Evolutionary conservation across 805 yeast genomes (phyloP), one percentile per base, ranked within the genome.

Genomic region (Monosporozyma yasuniensis): DNA sequence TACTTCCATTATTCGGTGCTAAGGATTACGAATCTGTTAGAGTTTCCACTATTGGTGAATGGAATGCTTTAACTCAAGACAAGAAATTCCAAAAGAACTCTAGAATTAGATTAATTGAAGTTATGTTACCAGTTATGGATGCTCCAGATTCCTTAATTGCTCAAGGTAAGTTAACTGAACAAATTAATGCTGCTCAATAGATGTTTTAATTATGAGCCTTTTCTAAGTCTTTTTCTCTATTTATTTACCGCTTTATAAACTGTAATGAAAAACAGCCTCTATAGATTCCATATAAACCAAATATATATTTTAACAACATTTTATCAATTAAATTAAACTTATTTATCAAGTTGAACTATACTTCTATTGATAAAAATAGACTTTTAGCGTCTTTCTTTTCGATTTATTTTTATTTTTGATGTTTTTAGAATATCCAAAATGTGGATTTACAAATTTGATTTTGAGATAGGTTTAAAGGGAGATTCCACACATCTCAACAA

Each of bases 71-170:
- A 56, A 75, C 78, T 53, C 59, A 61, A 18, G 73, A 72, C 61
- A 56, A 65, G 44, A 71, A 60, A n/a, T 81, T 82, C 67, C 70
- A 75, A 56, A 68, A 68, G 56, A 76, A 78, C 64, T 72, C 76
- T 54, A 80, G 74, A 69, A 77, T 80, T 58, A 76, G 87, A 72
- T 60, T 82, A 68, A 71, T 82, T 52, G 88, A 82, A 69, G 73
- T 82, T 44, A 79, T 80, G 81, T 68, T 82, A 57, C 83, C 78
- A 56, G 77, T 72, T 56, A 75, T 80, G 77, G 88, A 82, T 69
- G 87, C 87, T 49, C 84, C 86, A 56, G 69, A 68, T 47, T 76
- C 78, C 61, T 76, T 86, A 69, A 74, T 77, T 52, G 74, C 73
- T 60, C 87, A 82, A 72, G 87, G 85, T 50, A 73, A 80, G 67